Base-by-base conservation (phyloP, 2,329 filamentous ascomycete species). In the Alternaria triticina region DNA sequence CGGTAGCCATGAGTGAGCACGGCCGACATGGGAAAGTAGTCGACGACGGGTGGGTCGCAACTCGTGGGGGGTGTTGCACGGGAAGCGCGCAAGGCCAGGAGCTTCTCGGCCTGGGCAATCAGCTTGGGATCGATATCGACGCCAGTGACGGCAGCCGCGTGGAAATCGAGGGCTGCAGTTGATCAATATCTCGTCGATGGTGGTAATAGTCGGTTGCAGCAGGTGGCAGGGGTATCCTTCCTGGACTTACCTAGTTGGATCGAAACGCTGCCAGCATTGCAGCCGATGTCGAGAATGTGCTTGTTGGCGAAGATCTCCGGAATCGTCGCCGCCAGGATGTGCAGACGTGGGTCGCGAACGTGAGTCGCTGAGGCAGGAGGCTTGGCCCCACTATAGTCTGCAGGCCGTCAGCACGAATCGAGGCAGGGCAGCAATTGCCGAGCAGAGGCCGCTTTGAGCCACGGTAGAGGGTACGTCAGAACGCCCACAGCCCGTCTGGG, bases 41-140 rank as follows among this genome's bases (percentile, higher is more conserved):
- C 75, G 33, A 75, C 64, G 15, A 65, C 33, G 36, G 36, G 65
- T 51, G 66, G 58, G 25, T 64, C 56, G 20, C 54, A 44, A 17
- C 61, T 54, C 20, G 70, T 66, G 36, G 73, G 58, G 36, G 77
- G 76, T 43, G 69, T 73, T 27, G 70, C 59, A 67, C 80, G 77
- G 54, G 79, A 81, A 66, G 74, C 73, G 52, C 75, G 77, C 25
- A 80, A 72, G 12, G 76, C 74, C 58, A 79, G 60, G 45, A 81
- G 78, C 46, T 72, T 72, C 45, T 76, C 69, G 61, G 80, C 80
- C 45, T 79, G 75, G 45, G 58, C 64, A 63, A 81, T 74, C 47
- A 82, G 74, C 23, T 74, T 68, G 49, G 70, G 65, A 66, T 82
- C 80, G 47, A 80, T 78, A 60, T 82, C 80, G 59, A 82, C 74